phyloP scores from a whole-genome alignment of 1,139 yeast species.

The Pichia sp. region DNA sequence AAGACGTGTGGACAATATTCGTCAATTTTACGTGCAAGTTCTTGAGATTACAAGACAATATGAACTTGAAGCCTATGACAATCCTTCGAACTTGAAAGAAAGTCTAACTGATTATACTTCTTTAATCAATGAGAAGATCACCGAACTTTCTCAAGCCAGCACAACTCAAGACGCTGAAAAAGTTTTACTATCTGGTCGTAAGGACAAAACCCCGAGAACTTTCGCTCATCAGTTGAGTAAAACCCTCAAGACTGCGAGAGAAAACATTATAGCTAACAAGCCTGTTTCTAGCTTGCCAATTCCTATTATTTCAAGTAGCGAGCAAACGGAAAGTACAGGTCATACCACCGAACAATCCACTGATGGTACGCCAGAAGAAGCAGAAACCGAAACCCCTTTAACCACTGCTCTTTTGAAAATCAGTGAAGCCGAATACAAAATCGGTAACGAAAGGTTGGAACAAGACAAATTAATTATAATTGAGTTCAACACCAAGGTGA shows the following conservation, averaged over 20 bases:
- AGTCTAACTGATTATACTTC: conserved; percentile 57
- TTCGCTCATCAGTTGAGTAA: conserved; percentile 49
- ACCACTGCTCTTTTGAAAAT: conserved; percentile 50
- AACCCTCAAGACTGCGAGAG: conserved; percentile 40
- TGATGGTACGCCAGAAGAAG: neutral
- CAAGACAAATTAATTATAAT: conserved; percentile 60
- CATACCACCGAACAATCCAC: conserved; percentile 2
- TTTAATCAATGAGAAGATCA: conserved; percentile 49
- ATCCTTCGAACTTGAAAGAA: conserved; percentile 67
- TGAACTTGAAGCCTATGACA: conserved; percentile 65
- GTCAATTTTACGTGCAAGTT: conserved; percentile 56
- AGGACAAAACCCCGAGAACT: conserved; percentile 42
- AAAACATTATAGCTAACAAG: conserved; percentile 31
- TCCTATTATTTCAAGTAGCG: neutral
- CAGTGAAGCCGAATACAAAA: conserved; percentile 54
- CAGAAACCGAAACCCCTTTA: conserved; percentile 35
- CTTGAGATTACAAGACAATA: conserved; percentile 59
- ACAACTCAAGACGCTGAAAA: conserved; percentile 64
- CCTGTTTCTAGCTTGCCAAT: conserved; percentile 15
- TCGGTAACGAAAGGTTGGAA: conserved; percentile 58
- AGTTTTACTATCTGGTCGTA: conserved; percentile 35
- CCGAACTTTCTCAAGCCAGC: conserved; percentile 56
- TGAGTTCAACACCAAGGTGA: conserved; percentile 54
- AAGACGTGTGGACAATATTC: conserved; percentile 58
- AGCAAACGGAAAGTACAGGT: conserved; percentile 35